Percentiles rank a stretch among this genome's conserved stretches.
phyloP scores from a whole-genome alignment of 2,329 filamentous ascomycete genomes.

The Monosporascus ibericus region DNA sequence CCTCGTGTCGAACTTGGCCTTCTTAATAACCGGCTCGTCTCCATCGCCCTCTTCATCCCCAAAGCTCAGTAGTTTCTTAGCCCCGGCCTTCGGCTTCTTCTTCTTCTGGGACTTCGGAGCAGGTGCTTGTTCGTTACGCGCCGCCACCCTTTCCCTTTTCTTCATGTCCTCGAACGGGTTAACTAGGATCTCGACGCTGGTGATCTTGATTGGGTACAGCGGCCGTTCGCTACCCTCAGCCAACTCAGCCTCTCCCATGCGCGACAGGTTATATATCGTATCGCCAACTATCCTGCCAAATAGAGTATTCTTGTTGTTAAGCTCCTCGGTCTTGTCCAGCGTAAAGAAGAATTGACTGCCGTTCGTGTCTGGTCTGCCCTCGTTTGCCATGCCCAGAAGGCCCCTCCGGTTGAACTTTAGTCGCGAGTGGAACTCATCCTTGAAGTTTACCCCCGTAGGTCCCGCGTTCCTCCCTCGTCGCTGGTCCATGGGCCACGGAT shows the following conservation, averaged over 20 bases:
- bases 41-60: slow-evolving; percentile 61
- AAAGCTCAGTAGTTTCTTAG: slow-evolving; percentile 72
- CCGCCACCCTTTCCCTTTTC: slow-evolving; percentile 55
- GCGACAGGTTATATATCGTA: slow-evolving; percentile 91
- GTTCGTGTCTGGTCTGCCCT: slow-evolving; percentile 70
- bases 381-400: slow-evolving; percentile 93
- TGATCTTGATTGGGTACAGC: slow-evolving; percentile 77
- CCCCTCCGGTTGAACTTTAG: slow-evolving; percentile 90
- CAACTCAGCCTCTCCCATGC: slow-evolving; percentile 84
- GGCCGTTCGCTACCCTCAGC: slow-evolving; percentile 75
- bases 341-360: slow-evolving; percentile 98
- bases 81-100: slow-evolving; percentile 64
- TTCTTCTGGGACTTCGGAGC: slow-evolving; percentile 45
- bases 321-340: slow-evolving; percentile 73
- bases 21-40: slow-evolving; percentile 60
- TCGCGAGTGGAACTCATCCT: slow-evolving; percentile 86
- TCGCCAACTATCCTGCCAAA: slow-evolving; percentile 91
- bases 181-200: slow-evolving; percentile 65
- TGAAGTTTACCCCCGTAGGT: slow-evolving; percentile 53
- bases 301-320: slow-evolving; percentile 85
- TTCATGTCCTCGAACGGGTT: slow-evolving; percentile 82
- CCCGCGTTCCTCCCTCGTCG: slow-evolving; percentile 57
- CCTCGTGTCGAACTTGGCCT: slow-evolving; percentile 72
- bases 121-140: slow-evolving; percentile 38
- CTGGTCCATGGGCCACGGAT: slow-evolving; percentile 65